Conservation (phyloP, 2,329 filamentous ascomycete genomes). For the Botryotinia narcissicola region DNA sequence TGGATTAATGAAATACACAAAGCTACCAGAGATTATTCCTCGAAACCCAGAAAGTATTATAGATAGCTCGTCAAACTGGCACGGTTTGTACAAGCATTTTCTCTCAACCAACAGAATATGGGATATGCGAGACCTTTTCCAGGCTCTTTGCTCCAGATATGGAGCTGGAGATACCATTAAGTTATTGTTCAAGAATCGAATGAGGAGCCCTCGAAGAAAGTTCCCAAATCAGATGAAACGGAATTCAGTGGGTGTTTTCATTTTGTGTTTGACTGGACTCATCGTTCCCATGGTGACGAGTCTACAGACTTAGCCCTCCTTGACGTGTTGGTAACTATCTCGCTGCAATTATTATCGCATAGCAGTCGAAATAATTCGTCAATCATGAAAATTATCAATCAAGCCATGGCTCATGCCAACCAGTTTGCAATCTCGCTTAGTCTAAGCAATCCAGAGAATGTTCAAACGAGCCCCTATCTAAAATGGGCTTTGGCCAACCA, state of each 20-base stretch:
- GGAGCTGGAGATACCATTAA: neutral
- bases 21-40: fast-evolving
- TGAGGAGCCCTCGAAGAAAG: neutral
- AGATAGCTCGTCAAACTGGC: neutral
- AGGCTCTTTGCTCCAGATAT: neutral
- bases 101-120: neutral
- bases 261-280: neutral
- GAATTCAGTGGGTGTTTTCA: neutral
- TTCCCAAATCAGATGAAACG: neutral
- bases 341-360: neutral
- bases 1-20: neutral
- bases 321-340: neutral
- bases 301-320: neutral
- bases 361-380: no score
- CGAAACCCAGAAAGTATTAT: fast-evolving
- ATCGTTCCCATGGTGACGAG: neutral
- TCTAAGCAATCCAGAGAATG: neutral
- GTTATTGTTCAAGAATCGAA: neutral
- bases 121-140: neutral
- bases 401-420: neutral
- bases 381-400: neutral
- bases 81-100: neutral
- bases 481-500: neutral
- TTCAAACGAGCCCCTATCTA: constrained; percentile 3
- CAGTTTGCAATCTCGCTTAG: neutral